Base-by-base conservation (phyloP, 768 basidiomycete genomes). In the Podaxis sp. region DNA sequence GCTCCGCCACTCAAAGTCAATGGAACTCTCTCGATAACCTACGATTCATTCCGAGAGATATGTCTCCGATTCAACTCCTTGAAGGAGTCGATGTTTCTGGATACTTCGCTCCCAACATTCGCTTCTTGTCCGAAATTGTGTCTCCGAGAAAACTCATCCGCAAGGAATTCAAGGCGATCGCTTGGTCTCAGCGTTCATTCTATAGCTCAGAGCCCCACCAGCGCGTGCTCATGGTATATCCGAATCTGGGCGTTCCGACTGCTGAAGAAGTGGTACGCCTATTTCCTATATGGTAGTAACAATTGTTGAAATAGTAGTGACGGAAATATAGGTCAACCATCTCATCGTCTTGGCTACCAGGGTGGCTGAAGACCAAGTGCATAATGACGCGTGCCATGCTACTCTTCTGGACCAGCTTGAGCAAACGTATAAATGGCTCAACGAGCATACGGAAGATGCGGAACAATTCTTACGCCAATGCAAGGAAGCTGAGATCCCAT, bases 341-440 rank as follows among this genome's bases (percentile, higher is more conserved):
- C 72, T 84, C 1, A 65, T 62, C 20, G 72, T 69, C 12, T 71
- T 83, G 1, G 72, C 73, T 0, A 61, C 66, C 0, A 58, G 71
- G 10, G 68, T 78, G 11, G 71, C 75, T 0, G 3, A 15, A 44
- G 41, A 3, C 58, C 26, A 44, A 17, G 54, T 68, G 44, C 65
- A 70, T 66, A 63, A 73, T 24, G 41, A 6, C n/a, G n/a, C 6
- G 15, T 46, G 62, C 1, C 65, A 76, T 57, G 44, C 50, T 3
- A 69, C 69, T 24, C 62, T 84, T 2, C 65, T 80, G 0, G 60
- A 68, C 3, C 81, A 83, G 62, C 67, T 83, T 17, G 69, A 69
- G 51, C 69, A 71, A 36, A 83, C 83, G 7, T 84, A 84, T 69
- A 52, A 67, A 11, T 83, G 80, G 74, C 72, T 85, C 12, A 69